Evolutionary conservation across 345 rosid genomes (phyloP), one percentile per base, ranked within the genome.

Genomic region (Turnera subulata): DNA sequence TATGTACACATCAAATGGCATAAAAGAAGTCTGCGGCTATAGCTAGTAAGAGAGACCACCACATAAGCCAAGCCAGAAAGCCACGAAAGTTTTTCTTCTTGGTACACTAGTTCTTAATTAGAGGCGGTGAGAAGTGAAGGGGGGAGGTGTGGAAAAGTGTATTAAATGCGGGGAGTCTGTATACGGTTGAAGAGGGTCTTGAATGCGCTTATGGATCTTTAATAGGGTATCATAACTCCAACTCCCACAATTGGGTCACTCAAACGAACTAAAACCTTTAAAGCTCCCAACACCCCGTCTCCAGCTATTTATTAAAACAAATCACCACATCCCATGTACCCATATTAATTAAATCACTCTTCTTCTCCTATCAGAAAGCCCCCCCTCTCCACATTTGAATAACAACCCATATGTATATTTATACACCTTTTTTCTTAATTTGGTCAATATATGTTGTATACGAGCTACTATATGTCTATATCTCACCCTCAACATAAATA

Each of bases 101-200:
- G 23, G 35, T 47, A n/a, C n/a, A n/a, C n/a, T n/a, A 21, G 21
- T 65, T 25, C 46, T 67, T 53, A 58, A 68, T 42, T 53, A 57
- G 70, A 73, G 71, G 76, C 81, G 80, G 76, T 74, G 83, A 69
- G 73, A 59, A 58, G 23, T 20, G 13, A 48, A 50, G 44, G 54
- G 47, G 53, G 51, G 57, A 51, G 65, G 50, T 42, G 67, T 39
- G 52, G 21, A 49, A 47, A 50, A 21, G 40, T 29, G 61, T 48
- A 77, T 53, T 79, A 55, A 82, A 82, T 82, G 79, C 22, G 32
- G 62, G 54, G 71, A 76, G 76, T 46, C 64, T 53, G 74, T 42
- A 67, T 48, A 70, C 75, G 51, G 83, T 76, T 76, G 85, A 83
- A 74, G 77, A 50, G 62, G 79, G 73, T 45, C 62, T 74, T 72